phyloP scores from a whole-genome alignment of 192 early-diverging fungal genomes.

The Haplosporangium gracile region DNA sequence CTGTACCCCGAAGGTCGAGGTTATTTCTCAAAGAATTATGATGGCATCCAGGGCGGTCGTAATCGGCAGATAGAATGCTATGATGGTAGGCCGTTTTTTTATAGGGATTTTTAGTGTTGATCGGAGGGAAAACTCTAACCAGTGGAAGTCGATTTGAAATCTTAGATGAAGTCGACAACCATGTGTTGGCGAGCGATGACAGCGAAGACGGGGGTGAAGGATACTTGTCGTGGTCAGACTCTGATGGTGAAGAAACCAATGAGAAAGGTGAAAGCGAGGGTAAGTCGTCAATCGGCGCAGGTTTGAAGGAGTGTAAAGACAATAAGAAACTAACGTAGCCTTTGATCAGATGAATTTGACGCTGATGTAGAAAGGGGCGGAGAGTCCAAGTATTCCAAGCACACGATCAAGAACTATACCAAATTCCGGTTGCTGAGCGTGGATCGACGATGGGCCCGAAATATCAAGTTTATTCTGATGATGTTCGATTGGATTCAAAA shows the following conservation, averaged over 20 bases:
- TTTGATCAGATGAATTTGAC: conserved; percentile 8
- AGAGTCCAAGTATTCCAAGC: conserved; percentile 14
- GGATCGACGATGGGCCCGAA: conserved; percentile 29
- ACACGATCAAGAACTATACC: conserved; percentile 28
- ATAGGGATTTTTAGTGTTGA: no score
- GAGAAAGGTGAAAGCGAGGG: conserved; percentile 5
- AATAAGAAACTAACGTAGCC: no score
- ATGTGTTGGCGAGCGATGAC: not conserved
- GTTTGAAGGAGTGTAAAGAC: no score
- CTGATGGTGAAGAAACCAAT: conserved; percentile 12
- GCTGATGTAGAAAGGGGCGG: not conserved
- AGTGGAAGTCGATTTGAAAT: no score
- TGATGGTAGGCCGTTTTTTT: no score
- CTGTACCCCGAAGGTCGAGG: no score
- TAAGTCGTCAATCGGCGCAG: no score
- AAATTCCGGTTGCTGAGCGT: conserved; percentile 16
- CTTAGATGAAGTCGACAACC: not conserved
- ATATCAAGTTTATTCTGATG: conserved; percentile 34
- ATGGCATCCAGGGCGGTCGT: no score
- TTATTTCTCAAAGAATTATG: no score
- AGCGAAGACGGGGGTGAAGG: not conserved
- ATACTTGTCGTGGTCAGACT: conserved; percentile 4
- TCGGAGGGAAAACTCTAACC: no score
- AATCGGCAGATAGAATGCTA: no score
- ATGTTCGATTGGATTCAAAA: conserved; percentile 42